Percentiles rank a stretch among this genome's conserved stretches.
phyloP scores from a whole-genome alignment of 768 basidiomycete genomes.

The Hemileccinum rubropunctum region DNA sequence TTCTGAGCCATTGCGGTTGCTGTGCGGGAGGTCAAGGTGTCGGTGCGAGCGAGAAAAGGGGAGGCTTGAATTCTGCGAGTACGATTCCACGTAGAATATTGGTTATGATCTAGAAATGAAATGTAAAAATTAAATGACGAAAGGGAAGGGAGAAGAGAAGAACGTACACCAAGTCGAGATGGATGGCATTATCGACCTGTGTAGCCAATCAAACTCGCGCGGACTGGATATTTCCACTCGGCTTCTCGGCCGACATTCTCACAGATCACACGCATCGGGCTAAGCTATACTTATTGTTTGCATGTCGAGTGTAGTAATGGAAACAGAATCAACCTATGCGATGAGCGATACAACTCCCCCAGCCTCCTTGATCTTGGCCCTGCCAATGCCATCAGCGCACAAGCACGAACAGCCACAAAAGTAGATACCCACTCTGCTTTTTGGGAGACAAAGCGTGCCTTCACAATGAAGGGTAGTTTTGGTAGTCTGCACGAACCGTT shows the following conservation, averaged over 20 bases:
- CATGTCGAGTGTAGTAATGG: too few relatives aligned
- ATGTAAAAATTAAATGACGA: background rate
- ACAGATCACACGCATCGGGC: background rate
- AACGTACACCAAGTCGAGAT: slow-evolving; percentile 41
- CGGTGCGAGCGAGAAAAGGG: slow-evolving; percentile 51
- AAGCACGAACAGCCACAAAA: slow-evolving; percentile 14
- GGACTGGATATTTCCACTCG: slow-evolving; percentile 1
- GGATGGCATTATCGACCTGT: slow-evolving; percentile 23
- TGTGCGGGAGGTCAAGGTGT: slow-evolving; percentile 45
- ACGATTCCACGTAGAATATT: slow-evolving; percentile 58
- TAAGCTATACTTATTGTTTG: too few relatives aligned
- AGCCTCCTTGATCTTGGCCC: slow-evolving; percentile 85
- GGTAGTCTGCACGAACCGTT: slow-evolving; percentile 55
- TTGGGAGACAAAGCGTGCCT: slow-evolving; percentile 92
- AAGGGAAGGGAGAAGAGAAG: background rate
- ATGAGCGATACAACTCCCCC: slow-evolving; percentile 92
- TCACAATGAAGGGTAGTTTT: slow-evolving; percentile 93
- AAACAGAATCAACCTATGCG: slow-evolving; percentile 50
- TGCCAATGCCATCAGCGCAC: slow-evolving; percentile 24
- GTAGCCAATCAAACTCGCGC: background rate
- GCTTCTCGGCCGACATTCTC: slow-evolving; percentile 5
- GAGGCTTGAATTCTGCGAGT: slow-evolving; percentile 49
- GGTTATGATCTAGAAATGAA: slow-evolving; percentile 40
- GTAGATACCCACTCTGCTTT: slow-evolving; percentile 66
- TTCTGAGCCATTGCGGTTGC: slow-evolving; percentile 50